phyloP scores from a whole-genome alignment of 306 rosid species.

The Dalbergia cochinchinensis region DNA sequence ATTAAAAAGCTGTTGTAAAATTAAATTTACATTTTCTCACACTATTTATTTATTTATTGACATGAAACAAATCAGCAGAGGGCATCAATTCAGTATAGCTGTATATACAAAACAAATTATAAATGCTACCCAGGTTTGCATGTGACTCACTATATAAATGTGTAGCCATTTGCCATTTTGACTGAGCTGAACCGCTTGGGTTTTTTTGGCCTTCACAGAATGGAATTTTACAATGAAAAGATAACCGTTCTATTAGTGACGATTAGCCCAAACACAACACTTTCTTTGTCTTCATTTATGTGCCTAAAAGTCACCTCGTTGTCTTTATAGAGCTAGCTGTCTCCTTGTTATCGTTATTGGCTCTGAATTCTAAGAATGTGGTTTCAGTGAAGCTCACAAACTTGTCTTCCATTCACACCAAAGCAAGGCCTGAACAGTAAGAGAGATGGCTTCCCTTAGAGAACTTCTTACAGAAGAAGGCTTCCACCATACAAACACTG shows the following conservation, averaged over 20 bases:
- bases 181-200: conserved; percentile 5
- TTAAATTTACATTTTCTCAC: too few species aligned
- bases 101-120: too few species aligned
- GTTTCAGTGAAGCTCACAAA: conserved; percentile 48
- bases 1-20: too few species aligned
- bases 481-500: conserved; percentile 35
- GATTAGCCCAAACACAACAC: conserved; percentile 44
- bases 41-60: not conserved
- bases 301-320: conserved; percentile 3
- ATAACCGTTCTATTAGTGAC: conserved; percentile 44
- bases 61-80: not conserved
- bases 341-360: conserved; percentile 42
- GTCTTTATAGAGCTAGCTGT: conserved; percentile 34
- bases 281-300: conserved; percentile 36
- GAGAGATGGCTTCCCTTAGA: conserved; percentile 67
- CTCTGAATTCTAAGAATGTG: conserved; percentile 51
- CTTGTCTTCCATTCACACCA: conserved; percentile 37
- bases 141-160: not conserved
- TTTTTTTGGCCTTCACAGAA: not conserved
- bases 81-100: not conserved
- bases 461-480: conserved; percentile 75
- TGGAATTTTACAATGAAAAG: conserved; percentile 23
- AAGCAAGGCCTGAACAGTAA: not conserved
- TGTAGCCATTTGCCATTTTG: not conserved
- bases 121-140: not conserved